These are phyloP conservation scores for Ceriops zippeliana DNA, from an alignment of 345 rosid species.

Conservation along the genomic window DNA sequence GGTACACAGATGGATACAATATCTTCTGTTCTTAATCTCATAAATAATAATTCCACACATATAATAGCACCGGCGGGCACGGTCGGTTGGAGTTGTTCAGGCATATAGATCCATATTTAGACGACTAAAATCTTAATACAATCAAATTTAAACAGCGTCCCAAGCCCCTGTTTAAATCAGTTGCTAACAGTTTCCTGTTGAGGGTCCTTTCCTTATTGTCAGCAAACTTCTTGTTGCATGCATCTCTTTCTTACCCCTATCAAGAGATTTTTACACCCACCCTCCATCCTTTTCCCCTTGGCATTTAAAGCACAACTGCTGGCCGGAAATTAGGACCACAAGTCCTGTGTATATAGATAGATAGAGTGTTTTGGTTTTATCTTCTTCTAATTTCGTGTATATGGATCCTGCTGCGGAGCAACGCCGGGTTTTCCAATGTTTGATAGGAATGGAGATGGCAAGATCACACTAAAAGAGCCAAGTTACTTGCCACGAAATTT, in stretches of 20 bases:
- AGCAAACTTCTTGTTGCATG: too few relatives aligned
- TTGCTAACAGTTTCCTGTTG: too few relatives aligned
- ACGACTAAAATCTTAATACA: background rate
- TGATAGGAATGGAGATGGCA: constrained; percentile 79
- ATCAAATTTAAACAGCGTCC: too few relatives aligned
- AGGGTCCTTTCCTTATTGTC: too few relatives aligned
- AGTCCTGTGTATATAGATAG: background rate
- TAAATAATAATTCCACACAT: background rate
- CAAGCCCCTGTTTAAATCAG: too few relatives aligned
- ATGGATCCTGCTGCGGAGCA: constrained; percentile 73
- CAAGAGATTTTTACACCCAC: too few relatives aligned
- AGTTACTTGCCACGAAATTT: constrained; percentile 64
- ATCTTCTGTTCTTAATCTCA: too few relatives aligned
- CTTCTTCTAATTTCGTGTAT: background rate
- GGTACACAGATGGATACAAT: too few relatives aligned
- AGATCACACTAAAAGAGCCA: constrained; percentile 65
- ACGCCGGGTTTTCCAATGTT: constrained; percentile 88
- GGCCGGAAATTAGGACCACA: too few relatives aligned
- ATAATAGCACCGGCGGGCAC: background rate
- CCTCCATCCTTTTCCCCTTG: too few relatives aligned
- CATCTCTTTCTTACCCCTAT: background rate
- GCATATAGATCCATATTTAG: background rate
- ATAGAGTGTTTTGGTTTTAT: background rate
- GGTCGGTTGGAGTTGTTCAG: background rate
- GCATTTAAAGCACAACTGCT: too few relatives aligned